phyloP scores from a whole-genome alignment of 2,329 filamentous ascomycete genomes.

The Rutstroemia sp. region DNA sequence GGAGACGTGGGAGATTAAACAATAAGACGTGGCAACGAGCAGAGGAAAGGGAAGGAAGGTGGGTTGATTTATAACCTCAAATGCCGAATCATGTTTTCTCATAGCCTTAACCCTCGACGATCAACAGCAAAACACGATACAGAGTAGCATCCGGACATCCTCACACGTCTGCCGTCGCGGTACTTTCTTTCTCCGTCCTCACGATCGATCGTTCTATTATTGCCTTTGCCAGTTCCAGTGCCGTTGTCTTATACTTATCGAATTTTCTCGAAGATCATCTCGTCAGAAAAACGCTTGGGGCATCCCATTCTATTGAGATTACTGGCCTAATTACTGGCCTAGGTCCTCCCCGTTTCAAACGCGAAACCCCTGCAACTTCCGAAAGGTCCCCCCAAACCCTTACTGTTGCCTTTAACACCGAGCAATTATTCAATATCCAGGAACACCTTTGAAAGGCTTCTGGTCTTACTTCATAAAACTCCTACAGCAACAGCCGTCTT shows the following conservation, averaged over 20 bases:
- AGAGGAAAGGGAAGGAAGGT: not conserved
- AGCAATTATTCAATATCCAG: constrained; percentile 12
- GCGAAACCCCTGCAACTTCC: constrained; percentile 5
- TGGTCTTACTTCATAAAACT: constrained; percentile 14
- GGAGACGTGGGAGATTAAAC: constrained; percentile 2
- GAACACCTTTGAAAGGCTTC: not conserved
- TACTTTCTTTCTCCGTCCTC: too few relatives aligned
- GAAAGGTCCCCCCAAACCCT: too few relatives aligned
- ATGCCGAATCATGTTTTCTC: too few relatives aligned
- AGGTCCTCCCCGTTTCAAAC: constrained; percentile 3
- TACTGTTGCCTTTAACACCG: constrained; percentile 2
- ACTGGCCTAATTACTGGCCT: not conserved
- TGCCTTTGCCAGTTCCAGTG: too few relatives aligned
- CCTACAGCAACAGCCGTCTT: constrained; percentile 21
- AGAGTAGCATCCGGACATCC: too few relatives aligned
- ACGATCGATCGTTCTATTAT: too few relatives aligned
- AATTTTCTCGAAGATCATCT: too few relatives aligned
- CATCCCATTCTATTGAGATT: constrained; percentile 1
- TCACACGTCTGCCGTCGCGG: too few relatives aligned
- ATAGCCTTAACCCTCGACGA: too few relatives aligned
- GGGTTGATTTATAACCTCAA: not conserved
- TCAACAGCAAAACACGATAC: too few relatives aligned
- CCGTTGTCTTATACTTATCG: too few relatives aligned
- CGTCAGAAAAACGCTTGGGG: constrained; percentile 2
- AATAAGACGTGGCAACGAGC: too few relatives aligned